Base-by-base conservation (phyloP, 2,329 filamentous ascomycete species). In the Knufia petricola region DNA sequence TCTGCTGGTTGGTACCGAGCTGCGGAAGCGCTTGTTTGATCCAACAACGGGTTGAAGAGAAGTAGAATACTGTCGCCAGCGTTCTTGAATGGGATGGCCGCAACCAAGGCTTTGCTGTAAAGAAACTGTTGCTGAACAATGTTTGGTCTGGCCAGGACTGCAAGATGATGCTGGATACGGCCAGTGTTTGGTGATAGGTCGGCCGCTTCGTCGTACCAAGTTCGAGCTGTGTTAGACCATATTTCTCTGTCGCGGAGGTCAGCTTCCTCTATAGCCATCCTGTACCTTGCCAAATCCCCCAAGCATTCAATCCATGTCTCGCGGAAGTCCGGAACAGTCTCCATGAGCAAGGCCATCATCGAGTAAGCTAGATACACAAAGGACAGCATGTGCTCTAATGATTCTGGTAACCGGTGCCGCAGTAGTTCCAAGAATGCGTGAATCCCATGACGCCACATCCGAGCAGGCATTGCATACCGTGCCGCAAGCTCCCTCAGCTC, bases 291-390 rank as follows among this genome's bases (percentile, higher is more conserved):
- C 0, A 96, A 66, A 60, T 96, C 89, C 0, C 90, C 90, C 0
- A 96, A 69, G 46, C 89, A 95, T 56, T 95, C 90, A 7, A 94
- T 86, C 90, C 90, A 96, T 0, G 86, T 95, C 50, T 92, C 85
- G 46, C 85, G 78, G 55, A 94, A 95, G 0, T 77, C 74, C 0
- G 85, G 81, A 0, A 95, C 86, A 0, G 86, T 94, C 59, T 96
- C 90, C 51, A 88, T 85, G 0, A 95, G 66, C 0, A 95, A 66
- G 0, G 86, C 84, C 77, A 95, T 87, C 79, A 94, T 94, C 1
- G 84, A 84, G 55, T 95, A 96, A 0, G 88, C 84, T 13, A 90
- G 66, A 53, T 94, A 94, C 0, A 96, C 87, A 48, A 95, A 96
- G 0, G 82, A 81, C 0, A 95, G 69, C 88, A 96, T 95, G 48